These are phyloP conservation scores for Solanum hybrid DNA, from an alignment of 305 asterid genomes.

Conservation along the genomic window DNA sequence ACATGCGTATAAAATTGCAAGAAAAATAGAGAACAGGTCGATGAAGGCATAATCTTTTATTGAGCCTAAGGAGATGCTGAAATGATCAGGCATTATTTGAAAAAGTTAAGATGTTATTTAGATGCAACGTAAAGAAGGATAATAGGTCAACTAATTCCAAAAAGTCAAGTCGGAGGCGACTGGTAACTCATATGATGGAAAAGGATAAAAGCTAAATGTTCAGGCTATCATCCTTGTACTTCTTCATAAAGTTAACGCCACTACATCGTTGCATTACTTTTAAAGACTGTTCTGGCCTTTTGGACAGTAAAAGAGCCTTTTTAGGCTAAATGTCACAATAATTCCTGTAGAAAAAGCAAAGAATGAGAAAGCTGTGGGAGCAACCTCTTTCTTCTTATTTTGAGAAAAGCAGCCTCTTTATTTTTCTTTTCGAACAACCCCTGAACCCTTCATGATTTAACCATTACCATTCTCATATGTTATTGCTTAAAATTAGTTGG, in stretches of 20 bases:
- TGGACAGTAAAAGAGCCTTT: neutral
- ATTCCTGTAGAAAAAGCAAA: neutral
- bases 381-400: neutral
- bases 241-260: neutral
- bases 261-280: neutral
- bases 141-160: neutral
- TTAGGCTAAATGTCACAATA: neutral
- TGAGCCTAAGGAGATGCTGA: neutral
- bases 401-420: neutral
- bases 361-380: neutral
- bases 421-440: neutral
- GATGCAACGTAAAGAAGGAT: neutral
- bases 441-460: neutral
- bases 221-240: neutral
- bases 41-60: neutral
- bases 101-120: neutral
- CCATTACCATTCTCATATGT: neutral
- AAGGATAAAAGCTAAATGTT: neutral
- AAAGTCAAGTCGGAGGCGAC: neutral
- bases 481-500: neutral
- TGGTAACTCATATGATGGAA: neutral
- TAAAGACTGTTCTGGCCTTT: neutral
- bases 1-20: neutral
- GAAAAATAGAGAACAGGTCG: neutral
- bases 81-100: neutral